Evolutionary conservation across 228 moss, liverwort and hornwort species (phyloP).

Genomic region (Sphagnum fallax): DNA sequence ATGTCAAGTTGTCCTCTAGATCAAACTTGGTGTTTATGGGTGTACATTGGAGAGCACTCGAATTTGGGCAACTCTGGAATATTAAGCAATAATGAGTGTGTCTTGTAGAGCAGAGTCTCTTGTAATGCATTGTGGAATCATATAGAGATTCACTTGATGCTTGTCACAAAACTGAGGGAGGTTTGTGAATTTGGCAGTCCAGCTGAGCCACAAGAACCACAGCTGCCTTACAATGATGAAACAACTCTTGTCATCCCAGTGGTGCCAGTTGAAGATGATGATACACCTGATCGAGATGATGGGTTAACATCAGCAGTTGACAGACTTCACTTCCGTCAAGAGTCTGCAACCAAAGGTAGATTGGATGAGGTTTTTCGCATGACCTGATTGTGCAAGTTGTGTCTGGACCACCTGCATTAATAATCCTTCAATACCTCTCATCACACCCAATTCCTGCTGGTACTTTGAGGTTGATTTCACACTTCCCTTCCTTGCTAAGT

Average conservation of each 20-base stretch:
- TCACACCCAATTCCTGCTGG: no score
- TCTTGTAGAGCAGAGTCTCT: no score
- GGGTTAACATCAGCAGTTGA: constrained; percentile 30
- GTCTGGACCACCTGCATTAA: not conserved
- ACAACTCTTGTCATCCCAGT: constrained; percentile 71
- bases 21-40: no score
- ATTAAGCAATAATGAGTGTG: no score
- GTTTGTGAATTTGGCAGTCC: constrained; percentile 43
- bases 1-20: no score
- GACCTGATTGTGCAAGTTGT: not conserved
- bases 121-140: no score
- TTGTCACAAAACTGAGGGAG: no score
- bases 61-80: no score
- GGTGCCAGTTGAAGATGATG: constrained; percentile 51
- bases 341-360: constrained; percentile 49
- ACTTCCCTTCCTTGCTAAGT: not conserved
- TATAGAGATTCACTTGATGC: no score
- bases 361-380: not conserved
- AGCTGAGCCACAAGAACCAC: constrained; percentile 78
- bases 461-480: not conserved
- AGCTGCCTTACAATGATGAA: constrained; percentile 54
- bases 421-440: no score
- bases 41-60: no score
- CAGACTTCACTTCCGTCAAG: constrained; percentile 32
- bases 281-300: no score